A percentile compares a stretch with the other conserved stretches of the same genome.
phyloP scores from a whole-genome alignment of 169 alveolate genomes.

The Plasmodium coatneyi region DNA sequence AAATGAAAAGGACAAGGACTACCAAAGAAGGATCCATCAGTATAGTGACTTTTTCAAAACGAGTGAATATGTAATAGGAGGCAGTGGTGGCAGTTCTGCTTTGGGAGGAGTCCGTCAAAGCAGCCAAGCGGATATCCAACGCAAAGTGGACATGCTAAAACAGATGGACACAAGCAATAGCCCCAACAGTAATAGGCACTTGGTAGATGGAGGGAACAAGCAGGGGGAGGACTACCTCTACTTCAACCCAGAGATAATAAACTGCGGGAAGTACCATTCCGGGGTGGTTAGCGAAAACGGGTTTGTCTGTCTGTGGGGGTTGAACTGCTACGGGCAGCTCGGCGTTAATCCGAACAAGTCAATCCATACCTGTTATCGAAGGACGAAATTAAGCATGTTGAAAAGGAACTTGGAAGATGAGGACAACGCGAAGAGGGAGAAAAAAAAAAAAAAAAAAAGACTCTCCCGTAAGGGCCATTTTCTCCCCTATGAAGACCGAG shows the following conservation, averaged over 20 bases:
- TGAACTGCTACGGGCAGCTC: conserved; percentile 46
- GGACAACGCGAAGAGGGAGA: neutral
- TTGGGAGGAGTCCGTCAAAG: neutral
- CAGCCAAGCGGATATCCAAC: neutral
- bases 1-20: conserved; percentile 14
- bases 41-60: conserved; percentile 6
- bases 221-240: neutral
- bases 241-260: conserved; percentile 28
- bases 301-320: conserved; percentile 57
- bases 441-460: neutral
- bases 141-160: neutral
- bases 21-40: conserved; percentile 2
- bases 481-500: neutral
- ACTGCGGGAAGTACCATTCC: conserved; percentile 60
- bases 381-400: neutral
- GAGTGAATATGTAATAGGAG: neutral
- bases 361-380: conserved; percentile 29
- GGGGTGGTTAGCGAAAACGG: conserved; percentile 64
- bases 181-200: neutral
- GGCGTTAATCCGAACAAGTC: conserved; percentile 45
- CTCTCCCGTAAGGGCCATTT: neutral
- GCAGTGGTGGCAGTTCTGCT: neutral
- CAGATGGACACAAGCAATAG: neutral
- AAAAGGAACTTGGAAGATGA: neutral
- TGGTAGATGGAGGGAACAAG: neutral